Evolutionary conservation across 306 rosid genomes (phyloP).

Genomic region (Gillenia trifoliata): DNA sequence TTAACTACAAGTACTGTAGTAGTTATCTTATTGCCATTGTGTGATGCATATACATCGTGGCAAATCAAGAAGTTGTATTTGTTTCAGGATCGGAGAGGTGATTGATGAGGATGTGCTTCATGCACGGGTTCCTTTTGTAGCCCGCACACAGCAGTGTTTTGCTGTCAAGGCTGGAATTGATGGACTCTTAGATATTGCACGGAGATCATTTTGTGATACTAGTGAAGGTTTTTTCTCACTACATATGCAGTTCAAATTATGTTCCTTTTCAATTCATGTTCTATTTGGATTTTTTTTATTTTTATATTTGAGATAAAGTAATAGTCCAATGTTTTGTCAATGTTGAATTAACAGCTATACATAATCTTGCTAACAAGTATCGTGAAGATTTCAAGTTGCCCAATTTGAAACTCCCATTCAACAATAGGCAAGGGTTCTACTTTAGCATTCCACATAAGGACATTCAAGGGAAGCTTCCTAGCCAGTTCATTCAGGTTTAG

Average conservation of each 20-base stretch:
- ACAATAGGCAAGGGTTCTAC: slow-evolving; percentile 87
- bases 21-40: background rate
- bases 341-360: slow-evolving; percentile 61
- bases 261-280: slow-evolving; percentile 12
- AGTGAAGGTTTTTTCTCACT: slow-evolving; percentile 70
- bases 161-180: slow-evolving; percentile 97
- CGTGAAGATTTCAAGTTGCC: slow-evolving; percentile 89
- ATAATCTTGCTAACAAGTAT: slow-evolving; percentile 87
- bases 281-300: background rate
- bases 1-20: background rate
- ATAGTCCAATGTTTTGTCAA: slow-evolving; percentile 12
- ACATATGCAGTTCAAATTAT: slow-evolving; percentile 15
- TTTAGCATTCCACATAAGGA: slow-evolving; percentile 85
- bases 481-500: slow-evolving; percentile 85
- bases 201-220: slow-evolving; percentile 95
- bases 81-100: slow-evolving; percentile 74
- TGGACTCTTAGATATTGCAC: slow-evolving; percentile 84
- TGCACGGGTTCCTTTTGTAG: slow-evolving; percentile 93
- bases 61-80: slow-evolving; percentile 13
- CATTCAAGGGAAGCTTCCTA: slow-evolving; percentile 84
- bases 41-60: background rate
- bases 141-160: slow-evolving; percentile 99
- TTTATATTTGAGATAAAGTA: slow-evolving; percentile 16
- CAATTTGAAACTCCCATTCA: slow-evolving; percentile 80
- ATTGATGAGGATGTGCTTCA: slow-evolving; percentile 96